Evolutionary conservation across 352 stramenopile genomes (phyloP), one percentile per base, ranked within the genome.

Genomic region (Pythium plurisporium): DNA sequence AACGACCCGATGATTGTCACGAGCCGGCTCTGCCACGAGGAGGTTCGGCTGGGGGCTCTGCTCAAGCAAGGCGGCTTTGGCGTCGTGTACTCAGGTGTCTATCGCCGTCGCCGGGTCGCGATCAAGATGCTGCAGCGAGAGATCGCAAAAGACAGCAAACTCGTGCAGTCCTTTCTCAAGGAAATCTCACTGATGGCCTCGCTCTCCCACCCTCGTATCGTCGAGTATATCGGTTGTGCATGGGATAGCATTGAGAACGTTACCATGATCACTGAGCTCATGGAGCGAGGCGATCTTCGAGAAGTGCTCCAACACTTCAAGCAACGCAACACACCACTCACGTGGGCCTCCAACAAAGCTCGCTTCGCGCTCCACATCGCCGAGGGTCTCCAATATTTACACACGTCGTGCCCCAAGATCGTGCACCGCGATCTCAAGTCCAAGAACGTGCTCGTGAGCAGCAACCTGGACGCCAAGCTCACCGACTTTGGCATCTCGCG

Each of bases 401-500:
- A 91, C 55, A 86, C 80, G 45, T 52, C 89, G 27, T 62, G 79
- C 45, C 78, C 78, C 9, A 82, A 78, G 53, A 44, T 88, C 3
- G 66, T 88, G 19, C 78, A 88, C 30, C 75, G 78, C 15, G 78
- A 88, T 43, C 57, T 88, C 8, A 88, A 88, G 47, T 83, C 76
- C 0, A 67, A 76, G 0, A 86, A 86, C 19, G 62, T 89, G 25
- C 47, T 88, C 17, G 36, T 86, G 15, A 64, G 55, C 5, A 40
- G 40, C 5, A 55, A 73, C 0, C 59, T 80, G 55, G 36, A 66
- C 12, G 76, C 74, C 14, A 86, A 89, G 43, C 52, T 89, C 52
- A 82, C 70, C 0, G 79, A 89, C 59, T 89, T 89, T 67, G 79
- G 76, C 1, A 71, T 87, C n/a, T 87, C 74, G 0, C 76, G 79